These are phyloP conservation scores for Claviceps fusiformis DNA, from an alignment of 2,329 filamentous ascomycete genomes.

Conservation along the genomic window DNA sequence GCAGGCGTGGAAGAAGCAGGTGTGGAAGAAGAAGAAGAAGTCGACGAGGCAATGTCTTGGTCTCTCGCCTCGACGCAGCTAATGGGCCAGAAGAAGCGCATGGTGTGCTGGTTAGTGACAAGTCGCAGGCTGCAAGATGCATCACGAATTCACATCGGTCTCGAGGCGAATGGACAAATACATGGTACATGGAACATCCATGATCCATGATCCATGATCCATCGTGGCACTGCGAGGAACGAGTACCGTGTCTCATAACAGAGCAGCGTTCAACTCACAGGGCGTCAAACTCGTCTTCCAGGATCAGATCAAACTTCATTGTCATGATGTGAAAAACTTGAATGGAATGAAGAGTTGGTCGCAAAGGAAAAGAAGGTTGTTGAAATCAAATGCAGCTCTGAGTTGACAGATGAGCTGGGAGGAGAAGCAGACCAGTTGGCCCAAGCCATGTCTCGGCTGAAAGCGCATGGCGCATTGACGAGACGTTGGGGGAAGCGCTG, in stretches of 20 bases:
- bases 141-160: no score
- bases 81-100: not conserved
- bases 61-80: slow-evolving; percentile 21
- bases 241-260: no score
- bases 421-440: no score
- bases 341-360: not conserved
- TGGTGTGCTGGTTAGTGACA: no score
- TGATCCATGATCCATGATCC: no score
- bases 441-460: not conserved
- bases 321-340: not conserved
- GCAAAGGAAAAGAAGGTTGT: not conserved
- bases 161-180: no score
- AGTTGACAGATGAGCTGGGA: not conserved
- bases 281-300: slow-evolving; percentile 41
- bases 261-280: slow-evolving; percentile 24
- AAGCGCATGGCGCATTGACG: not conserved
- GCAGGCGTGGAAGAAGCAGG: no score
- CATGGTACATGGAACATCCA: no score
- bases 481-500: not conserved
- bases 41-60: not conserved
- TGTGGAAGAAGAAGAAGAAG: not conserved
- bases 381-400: no score
- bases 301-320: slow-evolving; percentile 22
- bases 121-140: no score
- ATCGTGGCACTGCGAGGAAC: no score